These are phyloP conservation scores for Eimeria acervulina DNA, from an alignment of 169 alveolate species.

Conservation along the genomic window DNA sequence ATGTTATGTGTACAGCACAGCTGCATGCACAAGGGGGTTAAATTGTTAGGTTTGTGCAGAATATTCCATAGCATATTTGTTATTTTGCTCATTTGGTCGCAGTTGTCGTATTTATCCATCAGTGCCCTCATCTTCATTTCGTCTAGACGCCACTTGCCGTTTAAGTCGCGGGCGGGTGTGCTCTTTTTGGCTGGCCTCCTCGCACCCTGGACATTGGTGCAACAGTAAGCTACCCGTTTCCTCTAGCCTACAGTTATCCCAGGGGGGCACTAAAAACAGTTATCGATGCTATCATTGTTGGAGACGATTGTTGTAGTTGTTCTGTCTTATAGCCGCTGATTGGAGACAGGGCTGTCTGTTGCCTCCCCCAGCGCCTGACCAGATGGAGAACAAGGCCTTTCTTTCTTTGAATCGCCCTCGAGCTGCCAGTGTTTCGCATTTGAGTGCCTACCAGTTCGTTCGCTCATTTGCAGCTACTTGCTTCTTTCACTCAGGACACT, in stretches of 20 bases:
- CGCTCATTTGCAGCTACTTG: neutral
- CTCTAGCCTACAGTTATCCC: neutral
- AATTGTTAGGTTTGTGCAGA: neutral
- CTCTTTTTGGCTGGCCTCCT: constrained; percentile 39
- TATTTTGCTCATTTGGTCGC: neutral
- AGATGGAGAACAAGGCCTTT: neutral
- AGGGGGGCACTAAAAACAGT: neutral
- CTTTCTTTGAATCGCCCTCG: neutral
- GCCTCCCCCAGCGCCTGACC: neutral
- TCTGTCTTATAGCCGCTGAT: neutral
- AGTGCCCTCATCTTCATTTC: constrained; percentile 45
- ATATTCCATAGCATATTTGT: neutral
- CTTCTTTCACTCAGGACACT: neutral
- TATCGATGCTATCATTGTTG: neutral
- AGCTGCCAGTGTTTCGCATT: neutral
- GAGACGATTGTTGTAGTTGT: neutral
- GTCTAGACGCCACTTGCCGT: constrained; percentile 48
- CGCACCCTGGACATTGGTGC: constrained; percentile 65
- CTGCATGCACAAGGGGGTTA: neutral
- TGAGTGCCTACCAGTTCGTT: neutral
- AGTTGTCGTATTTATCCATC: constrained; percentile 20
- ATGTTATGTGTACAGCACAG: neutral
- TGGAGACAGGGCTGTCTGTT: neutral
- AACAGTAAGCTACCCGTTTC: neutral
- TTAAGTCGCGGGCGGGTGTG: neutral